Evolutionary conservation across 208 protist genomes (phyloP).

Genomic region (Trypanosoma cruzi): DNA sequence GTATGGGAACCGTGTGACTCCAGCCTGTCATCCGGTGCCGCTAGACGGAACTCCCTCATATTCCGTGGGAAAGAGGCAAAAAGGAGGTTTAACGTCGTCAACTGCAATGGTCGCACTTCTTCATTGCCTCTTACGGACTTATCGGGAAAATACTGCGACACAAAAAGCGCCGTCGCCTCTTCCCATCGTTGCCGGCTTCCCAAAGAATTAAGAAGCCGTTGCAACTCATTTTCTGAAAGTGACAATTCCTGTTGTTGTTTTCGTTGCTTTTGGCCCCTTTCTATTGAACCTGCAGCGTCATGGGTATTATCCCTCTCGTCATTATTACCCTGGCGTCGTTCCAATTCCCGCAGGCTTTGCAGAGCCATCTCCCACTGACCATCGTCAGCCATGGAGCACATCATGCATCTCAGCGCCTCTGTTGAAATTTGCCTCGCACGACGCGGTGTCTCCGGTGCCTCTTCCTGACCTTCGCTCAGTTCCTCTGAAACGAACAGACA

Average conservation of each 20-base stretch:
- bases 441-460: background rate
- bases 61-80: constrained; percentile 53
- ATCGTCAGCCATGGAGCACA: constrained; percentile 33
- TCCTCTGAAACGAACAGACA: constrained; percentile 19
- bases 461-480: background rate
- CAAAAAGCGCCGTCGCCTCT: constrained; percentile 47
- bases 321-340: background rate
- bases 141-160: constrained; percentile 31
- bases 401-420: constrained; percentile 23
- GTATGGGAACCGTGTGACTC: background rate
- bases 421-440: constrained; percentile 9
- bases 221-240: constrained; percentile 49
- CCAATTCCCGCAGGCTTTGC: constrained; percentile 20
- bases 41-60: background rate
- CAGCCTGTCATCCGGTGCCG: background rate
- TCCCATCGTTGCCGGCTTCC: constrained; percentile 37
- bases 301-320: background rate
- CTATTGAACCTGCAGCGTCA: background rate
- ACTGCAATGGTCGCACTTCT: constrained; percentile 32
- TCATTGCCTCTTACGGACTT: background rate
- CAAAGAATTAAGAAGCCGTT: constrained; percentile 56
- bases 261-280: background rate
- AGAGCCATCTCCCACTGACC: constrained; percentile 29
- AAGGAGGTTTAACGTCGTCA: constrained; percentile 55
- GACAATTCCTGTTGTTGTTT: background rate